Conservation (phyloP, 2,329 filamentous ascomycete species). For the Leptodontidium sp. region DNA sequence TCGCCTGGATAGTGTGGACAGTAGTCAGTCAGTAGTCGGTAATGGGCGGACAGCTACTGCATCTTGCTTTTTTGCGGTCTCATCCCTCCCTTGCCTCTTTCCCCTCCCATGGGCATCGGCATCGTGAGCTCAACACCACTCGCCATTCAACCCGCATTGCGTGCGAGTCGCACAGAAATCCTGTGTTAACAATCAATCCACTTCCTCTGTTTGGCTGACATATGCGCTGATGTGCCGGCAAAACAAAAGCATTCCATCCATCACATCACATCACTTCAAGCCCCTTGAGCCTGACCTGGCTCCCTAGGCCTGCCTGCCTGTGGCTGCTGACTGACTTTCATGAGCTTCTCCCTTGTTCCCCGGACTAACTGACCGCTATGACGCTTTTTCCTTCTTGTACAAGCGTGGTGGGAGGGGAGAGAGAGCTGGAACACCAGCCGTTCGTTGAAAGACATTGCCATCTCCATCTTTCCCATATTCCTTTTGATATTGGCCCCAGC, state of each 20-base stretch:
- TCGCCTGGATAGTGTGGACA: background rate
- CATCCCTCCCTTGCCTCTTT: background rate
- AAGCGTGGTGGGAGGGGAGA: background rate
- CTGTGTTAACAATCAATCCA: background rate
- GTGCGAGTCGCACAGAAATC: constrained; percentile 3
- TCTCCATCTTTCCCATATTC: constrained; percentile 16
- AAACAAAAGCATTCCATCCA: background rate
- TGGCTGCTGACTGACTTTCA: constrained; percentile 22
- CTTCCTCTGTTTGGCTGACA: background rate
- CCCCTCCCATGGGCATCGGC: background rate
- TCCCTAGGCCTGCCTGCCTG: background rate
- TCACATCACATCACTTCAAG: background rate
- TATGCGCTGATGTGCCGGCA: background rate
- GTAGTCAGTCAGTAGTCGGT: background rate
- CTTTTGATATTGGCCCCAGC: constrained; percentile 21
- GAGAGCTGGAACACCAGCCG: constrained; percentile 8
- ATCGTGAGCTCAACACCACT: constrained; percentile 15
- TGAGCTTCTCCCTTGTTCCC: constrained; percentile 19
- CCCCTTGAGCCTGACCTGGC: background rate
- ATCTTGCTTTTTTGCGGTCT: too few relatives aligned
- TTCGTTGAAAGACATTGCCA: background rate
- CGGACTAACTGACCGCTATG: constrained; percentile 26
- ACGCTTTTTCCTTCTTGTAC: constrained; percentile 17
- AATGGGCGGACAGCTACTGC: background rate
- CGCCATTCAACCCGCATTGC: too few relatives aligned